Evolutionary conservation across 2,329 filamentous ascomycete species (phyloP), one percentile per base, ranked within the genome.

Genomic region (Zymoseptoria crescenta): DNA sequence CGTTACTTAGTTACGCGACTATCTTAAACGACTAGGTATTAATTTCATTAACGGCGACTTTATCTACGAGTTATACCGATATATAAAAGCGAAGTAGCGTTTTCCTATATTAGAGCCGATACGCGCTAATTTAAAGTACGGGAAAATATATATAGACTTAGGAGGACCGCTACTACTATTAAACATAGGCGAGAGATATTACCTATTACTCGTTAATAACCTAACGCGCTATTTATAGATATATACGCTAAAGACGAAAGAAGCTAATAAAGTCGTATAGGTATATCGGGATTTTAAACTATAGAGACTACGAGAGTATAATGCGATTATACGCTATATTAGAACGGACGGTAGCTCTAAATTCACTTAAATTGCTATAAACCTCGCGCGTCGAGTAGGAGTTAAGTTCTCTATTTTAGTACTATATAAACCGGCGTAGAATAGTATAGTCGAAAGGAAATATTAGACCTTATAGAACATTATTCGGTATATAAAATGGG

Each of bases 381-480:
- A n/a, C n/a, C n/a, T n/a, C n/a, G n/a, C n/a, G n/a, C n/a, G n/a
- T n/a, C n/a, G n/a, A n/a, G n/a, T n/a, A n/a, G n/a, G n/a, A n/a
- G n/a, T n/a, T n/a, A n/a, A n/a, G n/a, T n/a, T n/a, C n/a, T n/a
- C n/a, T n/a, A n/a, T n/a, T n/a, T 27, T n/a, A n/a, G 50, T 24
- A 28, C 54, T 48, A 9, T 55, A 55, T 16, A 5, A 55, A 49
- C 54, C 13, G 4, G n/a, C 20, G 4, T 19, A 55, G n/a, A 55
- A 55, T 19, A 16, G 54, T 10, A 20, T 55, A 3, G 10, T 28
- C 16, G 16, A 52, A 7, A 8, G 24, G 1, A 21, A 28, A 24
- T 30, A 52, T 8, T 48, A 55, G n/a, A 55, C 54, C n/a, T 20
- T 55, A 24, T 55, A 55, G 54, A 48, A 55, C 27, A 45, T 49